phyloP scores from a whole-genome alignment of 495 filamentous ascomycete genomes.

The Aspergillus homomorphus region DNA sequence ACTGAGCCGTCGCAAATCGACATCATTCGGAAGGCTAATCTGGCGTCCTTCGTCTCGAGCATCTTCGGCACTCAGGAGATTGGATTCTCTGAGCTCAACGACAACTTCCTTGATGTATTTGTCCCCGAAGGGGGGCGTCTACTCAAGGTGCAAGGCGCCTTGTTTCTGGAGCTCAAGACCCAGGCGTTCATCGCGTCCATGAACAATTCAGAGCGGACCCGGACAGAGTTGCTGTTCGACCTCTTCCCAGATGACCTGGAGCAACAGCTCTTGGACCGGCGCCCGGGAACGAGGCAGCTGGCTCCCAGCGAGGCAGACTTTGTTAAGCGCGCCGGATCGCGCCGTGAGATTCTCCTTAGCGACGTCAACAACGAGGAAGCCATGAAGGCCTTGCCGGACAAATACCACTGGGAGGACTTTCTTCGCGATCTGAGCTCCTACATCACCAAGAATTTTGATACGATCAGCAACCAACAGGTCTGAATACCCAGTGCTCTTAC shows the following conservation, averaged over 20 bases:
- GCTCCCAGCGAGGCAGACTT: constrained; percentile 74
- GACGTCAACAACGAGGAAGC: constrained; percentile 60
- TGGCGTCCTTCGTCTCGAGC: constrained; percentile 80
- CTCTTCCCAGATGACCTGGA: constrained; percentile 73
- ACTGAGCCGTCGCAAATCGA: constrained; percentile 64
- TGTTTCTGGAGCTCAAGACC: constrained; percentile 83
- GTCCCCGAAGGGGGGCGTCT: constrained; percentile 71
- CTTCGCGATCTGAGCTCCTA: constrained; percentile 69
- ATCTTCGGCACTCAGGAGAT: constrained; percentile 83
- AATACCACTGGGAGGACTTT: constrained; percentile 80
- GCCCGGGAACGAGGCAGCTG: constrained; percentile 61
- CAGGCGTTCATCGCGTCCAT: constrained; percentile 77
- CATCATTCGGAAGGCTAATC: constrained; percentile 79
- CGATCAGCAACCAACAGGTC: constrained; percentile 55
- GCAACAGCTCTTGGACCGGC: constrained; percentile 58
- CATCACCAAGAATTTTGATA: constrained; percentile 70
- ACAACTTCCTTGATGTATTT: constrained; percentile 81
- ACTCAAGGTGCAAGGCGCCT: constrained; percentile 63
- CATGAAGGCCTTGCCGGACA: constrained; percentile 62
- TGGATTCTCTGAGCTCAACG: constrained; percentile 76
- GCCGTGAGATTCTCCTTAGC: constrained; percentile 64
- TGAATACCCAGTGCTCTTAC: neutral
- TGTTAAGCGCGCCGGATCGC: constrained; percentile 57
- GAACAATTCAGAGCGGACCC: constrained; percentile 58
- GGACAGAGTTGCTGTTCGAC: constrained; percentile 65